Evolutionary conservation across 2,329 filamentous ascomycete species (phyloP).

Genomic region (Neoscytalidium dimidiatum): DNA sequence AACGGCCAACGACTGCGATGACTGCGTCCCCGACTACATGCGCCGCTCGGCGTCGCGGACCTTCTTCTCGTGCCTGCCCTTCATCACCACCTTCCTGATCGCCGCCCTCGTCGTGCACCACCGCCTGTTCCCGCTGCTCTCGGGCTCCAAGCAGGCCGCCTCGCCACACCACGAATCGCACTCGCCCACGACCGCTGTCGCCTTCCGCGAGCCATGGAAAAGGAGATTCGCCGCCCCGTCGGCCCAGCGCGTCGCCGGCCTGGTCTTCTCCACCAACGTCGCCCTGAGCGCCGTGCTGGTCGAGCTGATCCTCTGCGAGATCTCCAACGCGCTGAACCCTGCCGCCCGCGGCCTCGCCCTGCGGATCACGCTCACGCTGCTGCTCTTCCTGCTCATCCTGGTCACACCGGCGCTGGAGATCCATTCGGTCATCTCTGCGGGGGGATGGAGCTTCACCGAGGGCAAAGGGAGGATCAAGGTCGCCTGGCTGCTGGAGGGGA

Average conservation of each 20-base stretch:
- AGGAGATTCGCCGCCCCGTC: slow-evolving; percentile 21
- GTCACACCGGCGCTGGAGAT: slow-evolving; percentile 80
- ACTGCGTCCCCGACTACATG: slow-evolving; percentile 57
- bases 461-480: slow-evolving; percentile 59
- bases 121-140: slow-evolving; percentile 73
- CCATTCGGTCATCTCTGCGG: slow-evolving; percentile 60
- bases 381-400: slow-evolving; percentile 72
- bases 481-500: slow-evolving; percentile 65
- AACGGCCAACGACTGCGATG: slow-evolving; percentile 54
- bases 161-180: slow-evolving; percentile 58
- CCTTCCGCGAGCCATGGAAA: slow-evolving; percentile 22
- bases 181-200: slow-evolving; percentile 52
- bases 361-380: slow-evolving; percentile 66
- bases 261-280: slow-evolving; percentile 75
- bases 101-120: slow-evolving; percentile 65
- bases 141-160: slow-evolving; percentile 41
- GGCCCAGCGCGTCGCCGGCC: slow-evolving; percentile 52
- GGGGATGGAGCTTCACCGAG: slow-evolving; percentile 60
- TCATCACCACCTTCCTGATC: slow-evolving; percentile 68
- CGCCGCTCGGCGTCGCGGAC: slow-evolving; percentile 49
- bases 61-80: slow-evolving; percentile 66
- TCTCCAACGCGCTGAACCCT: slow-evolving; percentile 72
- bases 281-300: slow-evolving; percentile 76
- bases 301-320: slow-evolving; percentile 81
- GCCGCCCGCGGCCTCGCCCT: slow-evolving; percentile 68